Conservation (phyloP, 306 rosid genomes). For the Luffa aegyptiaca region DNA sequence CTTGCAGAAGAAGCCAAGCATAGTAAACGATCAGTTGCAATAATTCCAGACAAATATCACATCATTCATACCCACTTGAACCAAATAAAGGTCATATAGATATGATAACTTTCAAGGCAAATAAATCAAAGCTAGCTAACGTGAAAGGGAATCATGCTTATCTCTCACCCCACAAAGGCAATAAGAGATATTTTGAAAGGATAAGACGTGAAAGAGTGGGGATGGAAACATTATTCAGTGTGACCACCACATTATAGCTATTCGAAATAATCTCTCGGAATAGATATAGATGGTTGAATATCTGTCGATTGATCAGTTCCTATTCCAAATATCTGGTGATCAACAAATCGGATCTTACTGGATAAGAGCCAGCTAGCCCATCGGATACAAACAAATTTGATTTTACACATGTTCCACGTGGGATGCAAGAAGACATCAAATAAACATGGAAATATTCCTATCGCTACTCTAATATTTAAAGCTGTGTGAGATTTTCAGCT, state of each 20-base stretch:
- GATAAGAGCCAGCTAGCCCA: not conserved
- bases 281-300: too few relatives aligned
- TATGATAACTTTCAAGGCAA: not conserved
- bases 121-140: not conserved
- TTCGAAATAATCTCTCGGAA: too few relatives aligned
- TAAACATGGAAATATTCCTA: not conserved
- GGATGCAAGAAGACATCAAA: not conserved
- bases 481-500: not conserved
- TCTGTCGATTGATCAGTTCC: too few relatives aligned
- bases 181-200: not conserved
- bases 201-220: not conserved
- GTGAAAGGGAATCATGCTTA: not conserved
- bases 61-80: not conserved
- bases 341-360: not conserved
- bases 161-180: not conserved
- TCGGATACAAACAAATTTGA: not conserved
- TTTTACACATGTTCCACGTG: not conserved
- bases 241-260: too few relatives aligned
- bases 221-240: not conserved
- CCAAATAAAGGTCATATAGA: not conserved
- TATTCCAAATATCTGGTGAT: not conserved
- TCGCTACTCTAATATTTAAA: not conserved
- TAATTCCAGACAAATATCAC: not conserved
- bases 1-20: not conserved
- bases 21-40: not conserved